Evolutionary conservation across 164 flowering plant genomes (phyloP).

Genomic region (Umbellularia californica): DNA sequence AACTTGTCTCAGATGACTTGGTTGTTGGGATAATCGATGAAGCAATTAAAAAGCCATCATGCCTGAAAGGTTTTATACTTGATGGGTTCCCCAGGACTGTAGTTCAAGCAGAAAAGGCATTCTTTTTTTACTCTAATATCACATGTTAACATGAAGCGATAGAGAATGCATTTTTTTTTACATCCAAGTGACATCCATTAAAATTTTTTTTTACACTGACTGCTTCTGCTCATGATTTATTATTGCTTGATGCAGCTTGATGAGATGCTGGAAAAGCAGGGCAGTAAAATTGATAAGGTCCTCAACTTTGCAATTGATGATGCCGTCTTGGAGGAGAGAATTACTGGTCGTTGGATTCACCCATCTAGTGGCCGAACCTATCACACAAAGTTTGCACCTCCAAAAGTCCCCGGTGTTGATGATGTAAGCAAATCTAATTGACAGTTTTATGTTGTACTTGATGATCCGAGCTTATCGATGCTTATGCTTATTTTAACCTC

Average conservation of each 20-base stretch:
- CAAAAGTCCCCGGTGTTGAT: slow-evolving; percentile 80
- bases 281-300: slow-evolving; percentile 85
- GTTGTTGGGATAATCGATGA: slow-evolving; percentile 95
- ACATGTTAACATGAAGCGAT: not conserved
- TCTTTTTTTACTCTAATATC: not conserved
- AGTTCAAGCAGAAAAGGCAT: slow-evolving; percentile 88
- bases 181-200: not conserved
- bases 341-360: slow-evolving; percentile 95
- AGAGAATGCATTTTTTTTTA: not conserved
- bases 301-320: slow-evolving; percentile 96
- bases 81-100: slow-evolving; percentile 97
- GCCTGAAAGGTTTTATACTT: slow-evolving; percentile 93
- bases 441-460: not conserved
- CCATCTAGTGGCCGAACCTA: slow-evolving; percentile 92
- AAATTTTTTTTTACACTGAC: no score
- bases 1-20: slow-evolving; percentile 92
- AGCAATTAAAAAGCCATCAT: slow-evolving; percentile 85
- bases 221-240: slow-evolving; percentile 9
- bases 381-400: slow-evolving; percentile 95
- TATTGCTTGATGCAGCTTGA: slow-evolving; percentile 63
- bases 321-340: slow-evolving; percentile 91
- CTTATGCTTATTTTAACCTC: not conserved
- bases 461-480: not conserved
- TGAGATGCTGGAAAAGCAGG: slow-evolving; percentile 88
- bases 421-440: slow-evolving; percentile 60